A percentile compares a stretch with the other conserved stretches of the same genome.
phyloP scores from a whole-genome alignment of 2,329 filamentous ascomycete species.

The Gaeumannomyces tritici region DNA sequence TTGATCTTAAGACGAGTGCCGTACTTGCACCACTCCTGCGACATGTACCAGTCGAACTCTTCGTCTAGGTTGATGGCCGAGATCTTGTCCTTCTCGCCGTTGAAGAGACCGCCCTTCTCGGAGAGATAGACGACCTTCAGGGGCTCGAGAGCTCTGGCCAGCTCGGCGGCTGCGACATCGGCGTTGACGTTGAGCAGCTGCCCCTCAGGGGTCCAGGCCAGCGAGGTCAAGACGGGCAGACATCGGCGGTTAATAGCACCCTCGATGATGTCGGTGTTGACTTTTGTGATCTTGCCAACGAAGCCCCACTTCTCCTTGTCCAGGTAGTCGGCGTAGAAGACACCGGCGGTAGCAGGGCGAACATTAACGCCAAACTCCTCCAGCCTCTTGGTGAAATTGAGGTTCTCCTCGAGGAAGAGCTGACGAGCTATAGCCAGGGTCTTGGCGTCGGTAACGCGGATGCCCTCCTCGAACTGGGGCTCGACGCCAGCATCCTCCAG shows the following conservation, averaged over 20 bases:
- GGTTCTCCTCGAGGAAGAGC: conserved; percentile 90
- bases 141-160: conserved; percentile 80
- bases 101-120: conserved; percentile 93
- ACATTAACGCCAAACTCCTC: conserved; percentile 85
- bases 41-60: conserved; percentile 89
- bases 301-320: conserved; percentile 94
- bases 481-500: conserved; percentile 86
- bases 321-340: conserved; percentile 88
- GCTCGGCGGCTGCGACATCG: conserved; percentile 88
- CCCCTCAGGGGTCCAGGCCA: conserved; percentile 87
- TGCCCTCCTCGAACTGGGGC: conserved; percentile 93
- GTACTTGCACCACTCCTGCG: conserved; percentile 88
- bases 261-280: conserved; percentile 86
- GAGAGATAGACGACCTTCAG: conserved; percentile 98
- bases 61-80: conserved; percentile 96
- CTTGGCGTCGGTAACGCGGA: conserved; percentile 90
- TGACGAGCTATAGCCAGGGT: conserved; percentile 84
- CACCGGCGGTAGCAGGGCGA: conserved; percentile 78
- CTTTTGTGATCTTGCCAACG: conserved; percentile 89
- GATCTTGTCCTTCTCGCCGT: conserved; percentile 89
- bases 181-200: conserved; percentile 96
- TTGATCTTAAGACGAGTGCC: conserved; percentile 95
- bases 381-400: conserved; percentile 82
- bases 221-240: conserved; percentile 87
- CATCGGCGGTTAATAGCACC: conserved; percentile 84